Evolutionary conservation across 352 stramenopile species (phyloP).

Genomic region (Thraustotheca clavata): DNA sequence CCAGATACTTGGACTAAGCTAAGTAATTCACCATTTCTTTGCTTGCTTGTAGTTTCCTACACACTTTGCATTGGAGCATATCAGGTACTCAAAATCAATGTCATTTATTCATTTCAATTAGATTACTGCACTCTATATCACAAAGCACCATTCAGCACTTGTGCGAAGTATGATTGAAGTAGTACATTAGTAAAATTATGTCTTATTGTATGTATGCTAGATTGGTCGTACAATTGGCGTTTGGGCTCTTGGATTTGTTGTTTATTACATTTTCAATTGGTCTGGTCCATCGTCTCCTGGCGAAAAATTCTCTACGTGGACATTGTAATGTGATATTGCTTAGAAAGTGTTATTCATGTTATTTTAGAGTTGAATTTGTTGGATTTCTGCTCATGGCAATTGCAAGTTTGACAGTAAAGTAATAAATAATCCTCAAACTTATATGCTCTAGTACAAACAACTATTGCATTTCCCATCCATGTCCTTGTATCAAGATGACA

Average conservation of each 20-base stretch:
- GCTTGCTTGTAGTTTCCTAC: neutral
- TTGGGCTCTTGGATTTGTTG: slow-evolving; percentile 3
- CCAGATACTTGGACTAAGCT: slow-evolving; percentile 22
- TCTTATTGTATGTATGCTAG: slow-evolving; percentile 7
- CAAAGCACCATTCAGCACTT: slow-evolving; percentile 22
- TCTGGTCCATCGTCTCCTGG: neutral
- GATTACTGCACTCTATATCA: slow-evolving; percentile 22
- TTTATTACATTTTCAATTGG: slow-evolving; percentile 21
- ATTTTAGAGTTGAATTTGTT: slow-evolving; percentile 14
- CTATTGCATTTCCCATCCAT: slow-evolving; percentile 19
- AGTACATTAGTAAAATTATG: too few species aligned
- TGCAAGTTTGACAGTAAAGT: slow-evolving; percentile 15
- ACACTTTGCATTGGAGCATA: slow-evolving; percentile 15
- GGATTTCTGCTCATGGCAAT: slow-evolving; percentile 21
- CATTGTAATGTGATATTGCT: neutral
- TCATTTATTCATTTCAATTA: neutral
- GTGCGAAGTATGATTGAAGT: slow-evolving; percentile 23
- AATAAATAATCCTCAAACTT: neutral
- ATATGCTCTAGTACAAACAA: slow-evolving; percentile 21
- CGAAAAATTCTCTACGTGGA: slow-evolving; percentile 12
- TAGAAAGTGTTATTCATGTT: neutral
- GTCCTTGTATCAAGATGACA: slow-evolving; percentile 16
- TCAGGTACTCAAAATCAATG: neutral
- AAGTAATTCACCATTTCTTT: neutral
- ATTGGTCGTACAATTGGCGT: slow-evolving; percentile 20